Conservation (phyloP, 2,329 filamentous ascomycete genomes). For the Aspergillus unguis region DNA sequence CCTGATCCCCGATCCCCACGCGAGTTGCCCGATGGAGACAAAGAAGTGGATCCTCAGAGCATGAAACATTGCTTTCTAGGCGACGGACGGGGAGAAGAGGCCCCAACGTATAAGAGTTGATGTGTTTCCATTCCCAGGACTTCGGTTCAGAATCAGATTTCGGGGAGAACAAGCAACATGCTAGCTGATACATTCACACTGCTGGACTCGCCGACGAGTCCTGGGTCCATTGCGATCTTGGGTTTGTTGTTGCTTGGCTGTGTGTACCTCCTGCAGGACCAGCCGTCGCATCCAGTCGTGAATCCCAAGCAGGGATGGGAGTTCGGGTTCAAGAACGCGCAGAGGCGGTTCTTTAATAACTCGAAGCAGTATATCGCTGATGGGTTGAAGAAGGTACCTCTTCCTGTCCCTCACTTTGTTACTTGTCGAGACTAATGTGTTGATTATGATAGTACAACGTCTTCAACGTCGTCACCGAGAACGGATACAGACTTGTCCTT, state of each 20-base stretch:
- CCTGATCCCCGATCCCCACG: too few relatives aligned
- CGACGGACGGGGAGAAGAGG: too few relatives aligned
- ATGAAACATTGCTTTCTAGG: too few relatives aligned
- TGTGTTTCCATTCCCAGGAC: too few relatives aligned
- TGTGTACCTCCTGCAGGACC: background rate
- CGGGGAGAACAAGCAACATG: too few relatives aligned
- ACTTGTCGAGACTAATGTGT: too few relatives aligned
- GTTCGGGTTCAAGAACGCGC: background rate
- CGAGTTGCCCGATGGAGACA: too few relatives aligned
- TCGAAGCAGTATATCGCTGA: background rate
- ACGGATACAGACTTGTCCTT: slow-evolving; percentile 20
- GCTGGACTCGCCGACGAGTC: background rate
- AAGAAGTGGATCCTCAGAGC: too few relatives aligned
- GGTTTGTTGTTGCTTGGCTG: background rate
- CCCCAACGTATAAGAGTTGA: too few relatives aligned
- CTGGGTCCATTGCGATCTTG: background rate
- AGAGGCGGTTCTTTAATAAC: background rate
- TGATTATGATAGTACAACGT: background rate
- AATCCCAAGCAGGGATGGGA: background rate
- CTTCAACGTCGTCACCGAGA: slow-evolving; percentile 12
- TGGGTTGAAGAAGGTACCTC: background rate
- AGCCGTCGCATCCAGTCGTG: background rate
- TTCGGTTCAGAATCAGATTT: too few relatives aligned
- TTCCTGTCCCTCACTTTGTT: background rate
- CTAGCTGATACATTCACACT: too few relatives aligned